Evolutionary conservation across 345 rosid species (phyloP).

Genomic region (Rubroshorea leprosula): DNA sequence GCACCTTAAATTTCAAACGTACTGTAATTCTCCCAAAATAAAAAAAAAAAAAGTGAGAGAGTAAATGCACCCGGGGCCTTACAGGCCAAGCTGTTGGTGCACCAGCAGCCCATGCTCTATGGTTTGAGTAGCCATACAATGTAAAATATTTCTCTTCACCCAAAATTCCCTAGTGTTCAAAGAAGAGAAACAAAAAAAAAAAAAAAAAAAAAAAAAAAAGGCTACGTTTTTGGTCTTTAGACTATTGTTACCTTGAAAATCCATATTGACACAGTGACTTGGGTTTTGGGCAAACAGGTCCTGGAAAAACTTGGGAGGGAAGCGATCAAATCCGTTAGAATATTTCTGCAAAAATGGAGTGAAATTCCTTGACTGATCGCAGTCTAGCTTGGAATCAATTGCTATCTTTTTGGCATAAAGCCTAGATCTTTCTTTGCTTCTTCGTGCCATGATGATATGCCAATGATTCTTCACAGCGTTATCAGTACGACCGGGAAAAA

Average conservation of each 20-base stretch:
- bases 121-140: too few relatives aligned
- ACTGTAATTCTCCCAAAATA: too few relatives aligned
- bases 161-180: too few relatives aligned
- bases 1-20: too few relatives aligned
- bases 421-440: slow-evolving; percentile 45
- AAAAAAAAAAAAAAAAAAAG: not conserved
- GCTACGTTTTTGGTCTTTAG: not conserved
- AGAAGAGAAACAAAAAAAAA: too few relatives aligned
- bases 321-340: not conserved
- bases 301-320: slow-evolving; percentile 2
- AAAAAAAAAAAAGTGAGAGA: too few relatives aligned
- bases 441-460: slow-evolving; percentile 93
- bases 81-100: too few relatives aligned
- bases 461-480: slow-evolving; percentile 97
- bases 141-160: too few relatives aligned
- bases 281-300: not conserved
- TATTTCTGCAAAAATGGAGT: slow-evolving; percentile 11
- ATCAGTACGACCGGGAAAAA: slow-evolving; percentile 88
- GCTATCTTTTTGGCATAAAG: slow-evolving; percentile 28
- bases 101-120: too few relatives aligned
- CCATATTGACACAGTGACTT: not conserved
- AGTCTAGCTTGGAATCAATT: not conserved
- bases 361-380: slow-evolving; percentile 7
- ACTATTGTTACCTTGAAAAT: slow-evolving; percentile 10
- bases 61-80: too few relatives aligned